These are phyloP conservation scores for Mucor sp. DNA, from an alignment of 371 early-diverging fungal species.

Conservation along the genomic window DNA sequence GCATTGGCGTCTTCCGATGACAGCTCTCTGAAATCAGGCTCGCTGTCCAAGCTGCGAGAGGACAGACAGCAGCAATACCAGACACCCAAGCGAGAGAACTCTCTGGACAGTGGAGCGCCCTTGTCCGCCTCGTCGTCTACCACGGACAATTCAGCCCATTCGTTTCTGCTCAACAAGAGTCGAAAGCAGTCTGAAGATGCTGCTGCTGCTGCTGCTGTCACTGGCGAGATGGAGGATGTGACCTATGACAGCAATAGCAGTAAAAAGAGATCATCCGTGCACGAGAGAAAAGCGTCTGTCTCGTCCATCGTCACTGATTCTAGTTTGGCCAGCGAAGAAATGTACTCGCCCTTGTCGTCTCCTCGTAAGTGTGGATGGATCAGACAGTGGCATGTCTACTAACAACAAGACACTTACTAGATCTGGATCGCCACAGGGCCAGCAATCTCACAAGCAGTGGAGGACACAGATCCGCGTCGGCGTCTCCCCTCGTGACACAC, in stretches of 20 bases:
- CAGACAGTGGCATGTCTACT: not conserved
- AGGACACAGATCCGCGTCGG: slow-evolving; percentile 20
- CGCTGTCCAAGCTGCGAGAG: slow-evolving; percentile 33
- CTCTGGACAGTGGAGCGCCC: slow-evolving; percentile 17
- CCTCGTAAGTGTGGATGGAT: slow-evolving; percentile 17
- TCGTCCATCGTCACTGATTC: slow-evolving; percentile 34
- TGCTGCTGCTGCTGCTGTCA: not conserved
- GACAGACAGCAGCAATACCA: slow-evolving; percentile 23
- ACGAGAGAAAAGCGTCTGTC: slow-evolving; percentile 28
- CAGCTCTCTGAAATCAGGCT: slow-evolving; percentile 31
- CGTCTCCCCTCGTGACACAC: slow-evolving; percentile 18
- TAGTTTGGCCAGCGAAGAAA: slow-evolving; percentile 28
- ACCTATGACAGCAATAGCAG: not conserved
- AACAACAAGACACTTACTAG: not conserved
- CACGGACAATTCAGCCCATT: slow-evolving; percentile 3
- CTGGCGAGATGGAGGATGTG: slow-evolving; percentile 18
- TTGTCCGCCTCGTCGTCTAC: slow-evolving; percentile 20
- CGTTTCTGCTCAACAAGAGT: not conserved
- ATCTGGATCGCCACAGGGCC: slow-evolving; percentile 12
- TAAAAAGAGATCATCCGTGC: slow-evolving; percentile 15
- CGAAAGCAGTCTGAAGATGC: slow-evolving; percentile 11
- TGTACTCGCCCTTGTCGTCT: slow-evolving; percentile 22
- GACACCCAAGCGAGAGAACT: slow-evolving; percentile 19
- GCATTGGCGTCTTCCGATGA: not conserved
- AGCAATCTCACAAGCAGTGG: slow-evolving; percentile 1